Evolutionary conservation across 2,329 filamentous ascomycete species (phyloP).

Genomic region (Davidsoniella australis): DNA sequence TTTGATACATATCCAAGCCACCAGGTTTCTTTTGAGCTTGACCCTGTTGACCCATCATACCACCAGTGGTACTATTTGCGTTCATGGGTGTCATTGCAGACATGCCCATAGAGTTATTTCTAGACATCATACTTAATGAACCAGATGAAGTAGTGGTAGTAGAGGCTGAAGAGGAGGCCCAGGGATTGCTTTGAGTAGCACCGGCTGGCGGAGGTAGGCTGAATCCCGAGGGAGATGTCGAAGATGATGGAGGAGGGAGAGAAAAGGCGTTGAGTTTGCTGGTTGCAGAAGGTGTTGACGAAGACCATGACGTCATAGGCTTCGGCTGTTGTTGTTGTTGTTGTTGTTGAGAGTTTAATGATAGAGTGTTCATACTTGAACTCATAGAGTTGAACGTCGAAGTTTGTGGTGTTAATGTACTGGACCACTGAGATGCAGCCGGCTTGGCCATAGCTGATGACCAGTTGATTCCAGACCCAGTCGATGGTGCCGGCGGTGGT

Average conservation of each 20-base stretch:
- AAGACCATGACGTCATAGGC: conserved; percentile 16
- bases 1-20: conserved; percentile 52
- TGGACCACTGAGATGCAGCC: background rate
- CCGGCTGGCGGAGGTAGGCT: conserved; percentile 30
- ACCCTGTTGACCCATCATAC: conserved; percentile 17
- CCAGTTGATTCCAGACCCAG: background rate
- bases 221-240: conserved; percentile 23
- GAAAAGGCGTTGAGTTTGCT: conserved; percentile 29
- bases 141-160: conserved; percentile 9
- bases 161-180: conserved; percentile 10
- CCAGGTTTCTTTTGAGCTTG: conserved; percentile 23
- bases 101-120: conserved; percentile 14
- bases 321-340: conserved; percentile 11
- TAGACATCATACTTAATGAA: conserved; percentile 9
- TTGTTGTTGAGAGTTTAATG: conserved; percentile 12
- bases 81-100: conserved; percentile 10
- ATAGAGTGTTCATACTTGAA: background rate
- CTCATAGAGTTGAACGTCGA: conserved; percentile 15
- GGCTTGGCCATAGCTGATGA: background rate
- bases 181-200: conserved; percentile 8
- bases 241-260: conserved; percentile 34
- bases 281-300: background rate
- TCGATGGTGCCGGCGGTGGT: conserved; percentile 18
- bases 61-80: conserved; percentile 13
- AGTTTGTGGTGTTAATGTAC: background rate